phyloP scores from a whole-genome alignment of 768 basidiomycete genomes.

The Gautieria morchelliformis region DNA sequence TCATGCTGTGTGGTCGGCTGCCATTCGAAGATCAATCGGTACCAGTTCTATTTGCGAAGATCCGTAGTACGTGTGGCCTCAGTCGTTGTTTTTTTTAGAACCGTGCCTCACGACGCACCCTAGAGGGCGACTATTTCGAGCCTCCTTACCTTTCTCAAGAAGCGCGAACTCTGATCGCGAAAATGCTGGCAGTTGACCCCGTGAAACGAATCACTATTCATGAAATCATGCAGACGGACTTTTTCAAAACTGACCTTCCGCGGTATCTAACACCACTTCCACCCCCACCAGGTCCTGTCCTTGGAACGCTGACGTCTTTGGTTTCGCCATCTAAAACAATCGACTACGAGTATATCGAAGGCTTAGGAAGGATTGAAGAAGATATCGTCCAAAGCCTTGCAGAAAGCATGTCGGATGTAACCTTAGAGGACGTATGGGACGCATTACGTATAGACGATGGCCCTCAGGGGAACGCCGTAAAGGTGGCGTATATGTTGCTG shows the following conservation, averaged over 20 bases:
- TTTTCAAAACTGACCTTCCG: constrained; percentile 79
- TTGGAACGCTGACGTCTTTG: constrained; percentile 63
- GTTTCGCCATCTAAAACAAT: constrained; percentile 53
- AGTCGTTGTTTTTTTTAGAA: not conserved
- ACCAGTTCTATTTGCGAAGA: constrained; percentile 86
- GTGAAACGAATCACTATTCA: constrained; percentile 89
- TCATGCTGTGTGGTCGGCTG: constrained; percentile 90
- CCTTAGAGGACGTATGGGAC: constrained; percentile 81
- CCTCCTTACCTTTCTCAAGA: constrained; percentile 75
- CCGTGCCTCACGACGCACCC: not conserved
- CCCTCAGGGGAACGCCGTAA: constrained; percentile 81
- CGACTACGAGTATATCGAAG: constrained; percentile 83
- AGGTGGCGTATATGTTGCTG: constrained; percentile 92
- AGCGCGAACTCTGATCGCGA: constrained; percentile 66
- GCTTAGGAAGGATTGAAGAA: constrained; percentile 86
- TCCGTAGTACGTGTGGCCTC: constrained; percentile 53
- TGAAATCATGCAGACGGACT: constrained; percentile 85
- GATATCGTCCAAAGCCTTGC: constrained; percentile 81
- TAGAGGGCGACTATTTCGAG: constrained; percentile 81
- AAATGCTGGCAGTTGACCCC: constrained; percentile 92
- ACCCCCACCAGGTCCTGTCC: constrained; percentile 64
- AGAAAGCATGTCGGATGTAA: constrained; percentile 58
- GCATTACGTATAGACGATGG: constrained; percentile 78
- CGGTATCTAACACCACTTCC: constrained; percentile 82
- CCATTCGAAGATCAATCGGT: constrained; percentile 99